Evolutionary conservation across 1,139 yeast genomes (phyloP), one percentile per base, ranked within the genome.

Genomic region (Meyerozyma smithsonii): DNA sequence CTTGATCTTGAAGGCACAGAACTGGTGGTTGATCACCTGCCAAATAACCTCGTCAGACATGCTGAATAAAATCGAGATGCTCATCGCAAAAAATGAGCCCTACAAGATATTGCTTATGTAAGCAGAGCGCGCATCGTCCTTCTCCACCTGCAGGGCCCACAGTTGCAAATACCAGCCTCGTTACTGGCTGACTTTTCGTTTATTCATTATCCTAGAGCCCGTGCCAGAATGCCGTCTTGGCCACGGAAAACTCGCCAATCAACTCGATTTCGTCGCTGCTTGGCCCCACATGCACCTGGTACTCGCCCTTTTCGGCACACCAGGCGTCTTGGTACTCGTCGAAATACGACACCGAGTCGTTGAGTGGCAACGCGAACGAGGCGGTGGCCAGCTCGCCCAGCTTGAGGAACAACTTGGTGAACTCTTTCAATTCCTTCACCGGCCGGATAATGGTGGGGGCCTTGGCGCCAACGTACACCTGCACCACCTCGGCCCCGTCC

Each of bases 21-120:
- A 88, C 59, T 85, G 88, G 58, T 85, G 86, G 65, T 86, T 86
- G 55, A 88, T 84, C 42, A 87, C 89, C 66, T 85, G 92, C 96
- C 96, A 88, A 54, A 88, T 84, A 52, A 84, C 78, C 73, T 79
- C 74, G 66, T 71, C 77, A 32, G 77, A 71, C 74, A 69, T 68
- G 40, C 28, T 47, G 42, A 17, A 23, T 15, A 25, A 16, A 24
- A 7, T 15, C 20, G 19, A 23, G 36, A 19, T 23, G 36, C 18
- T 12, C 24, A 35, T 21, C 25, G 35, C 24, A 20, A 14, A 32
- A 30, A 26, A 26, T 26, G 30, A n/a, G 15, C 17, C 30, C 4
- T 28, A n/a, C n/a, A n/a, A n/a, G n/a, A n/a, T n/a, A n/a, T n/a
- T n/a, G 34, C 6, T 30, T 30, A 30, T n/a, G 19, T 30, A 16